Evolutionary conservation across 2,329 filamentous ascomycete species (phyloP).

Genomic region (Xylaria sp.): DNA sequence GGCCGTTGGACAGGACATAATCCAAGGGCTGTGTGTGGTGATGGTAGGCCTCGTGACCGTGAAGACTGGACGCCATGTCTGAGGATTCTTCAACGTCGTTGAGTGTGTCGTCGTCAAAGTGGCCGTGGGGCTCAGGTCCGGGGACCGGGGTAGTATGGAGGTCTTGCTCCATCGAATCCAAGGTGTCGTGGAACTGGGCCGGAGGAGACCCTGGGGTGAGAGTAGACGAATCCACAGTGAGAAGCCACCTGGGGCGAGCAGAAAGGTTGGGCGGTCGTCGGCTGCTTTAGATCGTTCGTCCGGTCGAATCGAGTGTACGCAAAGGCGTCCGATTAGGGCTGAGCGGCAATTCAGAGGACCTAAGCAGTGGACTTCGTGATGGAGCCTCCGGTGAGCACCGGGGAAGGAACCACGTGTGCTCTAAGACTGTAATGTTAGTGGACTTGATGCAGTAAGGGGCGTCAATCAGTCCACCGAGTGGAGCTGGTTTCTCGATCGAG

Average conservation of each 20-base stretch:
- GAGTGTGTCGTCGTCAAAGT: slow-evolving; percentile 48
- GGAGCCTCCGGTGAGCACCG: slow-evolving; percentile 15
- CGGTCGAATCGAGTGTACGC: slow-evolving; percentile 14
- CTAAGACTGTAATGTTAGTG: slow-evolving; percentile 18
- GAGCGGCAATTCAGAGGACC: slow-evolving; percentile 19
- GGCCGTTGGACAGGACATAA: slow-evolving; percentile 38
- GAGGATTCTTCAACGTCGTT: slow-evolving; percentile 46
- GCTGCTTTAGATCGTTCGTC: slow-evolving; percentile 7
- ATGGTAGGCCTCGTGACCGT: slow-evolving; percentile 34
- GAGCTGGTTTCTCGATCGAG: slow-evolving; percentile 8
- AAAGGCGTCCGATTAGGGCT: slow-evolving; percentile 22
- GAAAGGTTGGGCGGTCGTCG: slow-evolving; percentile 7
- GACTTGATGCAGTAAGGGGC: slow-evolving; percentile 13
- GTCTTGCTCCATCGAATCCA: slow-evolving; percentile 49
- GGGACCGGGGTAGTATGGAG: slow-evolving; percentile 18
- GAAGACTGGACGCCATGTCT: slow-evolving; percentile 28
- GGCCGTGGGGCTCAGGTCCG: slow-evolving; percentile 27
- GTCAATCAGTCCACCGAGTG: slow-evolving; percentile 10
- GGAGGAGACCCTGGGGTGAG: slow-evolving; percentile 44
- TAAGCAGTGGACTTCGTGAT: slow-evolving; percentile 19
- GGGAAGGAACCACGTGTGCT: slow-evolving; percentile 23
- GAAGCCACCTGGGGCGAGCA: neutral
- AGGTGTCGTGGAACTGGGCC: slow-evolving; percentile 49
- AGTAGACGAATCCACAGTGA: slow-evolving; percentile 48
- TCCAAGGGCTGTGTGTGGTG: slow-evolving; percentile 48